Base-by-base conservation (phyloP, 805 yeast species). In the Komagataella populi region DNA sequence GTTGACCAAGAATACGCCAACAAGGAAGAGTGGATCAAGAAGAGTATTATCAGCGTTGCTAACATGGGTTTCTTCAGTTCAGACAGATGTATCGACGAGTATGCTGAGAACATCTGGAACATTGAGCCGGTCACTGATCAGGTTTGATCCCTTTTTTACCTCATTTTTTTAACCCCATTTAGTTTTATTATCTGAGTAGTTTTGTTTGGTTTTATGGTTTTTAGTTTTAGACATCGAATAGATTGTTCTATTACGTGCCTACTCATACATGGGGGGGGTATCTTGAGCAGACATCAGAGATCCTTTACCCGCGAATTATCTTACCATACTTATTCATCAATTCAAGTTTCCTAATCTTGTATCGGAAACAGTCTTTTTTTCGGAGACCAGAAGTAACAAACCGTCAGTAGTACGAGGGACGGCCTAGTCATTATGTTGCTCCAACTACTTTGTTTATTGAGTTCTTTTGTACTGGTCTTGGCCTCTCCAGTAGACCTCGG, bases 91-190 rank as follows among this genome's bases (percentile, higher is more conserved):
- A 85, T 89, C 62, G 84, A 83, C 60, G 96, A 89, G 65, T 89
- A 89, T 58, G 95, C 96, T 39, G 96, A 87, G 57, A 78, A 82
- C 55, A 88, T 89, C 60, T 89, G 97, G 97, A 84, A 89, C 62
- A 78, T 88, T 55, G 96, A 89, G 70, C 95, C 96, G 3, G 61
- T 71, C 54, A 63, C 55, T 10, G 39, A 30, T 30, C 39, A 30
- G 8, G 39, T 30, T 8, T 30, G 39, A 30, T 30, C 14, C 1
- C 14, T 30, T 30, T 10, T 30, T 30, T 8, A 30, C 5, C 39
- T 30, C 39, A 30, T 20, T 30, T 30, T 7, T 30, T 24, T 10
- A 5, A 14, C 39, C 39, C 14, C 5, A 30, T 10, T 30, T 30
- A 5, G 10, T 30, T 30, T 30, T 12, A 14, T 30, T 30, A 30